Percentiles rank a stretch among this genome's conserved stretches.
Conservation (phyloP, 768 basidiomycete species). For the Boletus coccyginus region DNA sequence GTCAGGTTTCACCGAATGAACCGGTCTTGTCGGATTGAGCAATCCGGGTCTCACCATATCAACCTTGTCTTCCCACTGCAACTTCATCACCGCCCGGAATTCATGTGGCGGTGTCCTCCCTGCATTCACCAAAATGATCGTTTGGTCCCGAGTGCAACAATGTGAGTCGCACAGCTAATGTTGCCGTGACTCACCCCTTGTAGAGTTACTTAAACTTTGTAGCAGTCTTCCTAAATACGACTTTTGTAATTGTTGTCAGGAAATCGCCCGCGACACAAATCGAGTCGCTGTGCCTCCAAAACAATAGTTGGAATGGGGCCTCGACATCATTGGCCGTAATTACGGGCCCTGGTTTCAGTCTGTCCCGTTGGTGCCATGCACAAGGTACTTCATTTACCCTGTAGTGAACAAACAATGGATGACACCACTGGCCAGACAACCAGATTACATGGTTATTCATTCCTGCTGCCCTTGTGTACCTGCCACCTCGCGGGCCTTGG, state of each 20-base stretch:
- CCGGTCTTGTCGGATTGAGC: constrained; percentile 5
- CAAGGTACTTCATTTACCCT: neutral
- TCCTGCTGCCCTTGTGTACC: constrained; percentile 1
- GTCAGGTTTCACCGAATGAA: constrained; percentile 13
- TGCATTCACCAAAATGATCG: neutral
- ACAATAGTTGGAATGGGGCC: neutral
- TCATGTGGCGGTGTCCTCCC: constrained; percentile 11
- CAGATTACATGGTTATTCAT: neutral
- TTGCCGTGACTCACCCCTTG: constrained; percentile 20
- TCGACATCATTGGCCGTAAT: neutral
- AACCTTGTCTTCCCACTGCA: constrained; percentile 3
- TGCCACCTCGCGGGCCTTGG: constrained; percentile 1
- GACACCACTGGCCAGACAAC: neutral
- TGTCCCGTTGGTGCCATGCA: neutral
- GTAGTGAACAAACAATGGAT: neutral
- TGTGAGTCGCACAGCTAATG: constrained; percentile 5
- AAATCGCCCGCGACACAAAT: constrained; percentile 1
- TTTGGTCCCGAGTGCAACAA: neutral
- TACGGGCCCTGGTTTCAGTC: constrained; percentile 18
- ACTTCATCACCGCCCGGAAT: neutral
- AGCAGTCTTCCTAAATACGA: constrained; percentile 3
- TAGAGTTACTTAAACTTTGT: constrained; percentile 1
- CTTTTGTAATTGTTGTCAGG: constrained; percentile 2
- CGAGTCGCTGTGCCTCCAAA: neutral
- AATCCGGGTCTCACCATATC: constrained; percentile 11